phyloP scores from a whole-genome alignment of 1,284 basidiomycete genomes.

The Porogramme epimiltina region DNA sequence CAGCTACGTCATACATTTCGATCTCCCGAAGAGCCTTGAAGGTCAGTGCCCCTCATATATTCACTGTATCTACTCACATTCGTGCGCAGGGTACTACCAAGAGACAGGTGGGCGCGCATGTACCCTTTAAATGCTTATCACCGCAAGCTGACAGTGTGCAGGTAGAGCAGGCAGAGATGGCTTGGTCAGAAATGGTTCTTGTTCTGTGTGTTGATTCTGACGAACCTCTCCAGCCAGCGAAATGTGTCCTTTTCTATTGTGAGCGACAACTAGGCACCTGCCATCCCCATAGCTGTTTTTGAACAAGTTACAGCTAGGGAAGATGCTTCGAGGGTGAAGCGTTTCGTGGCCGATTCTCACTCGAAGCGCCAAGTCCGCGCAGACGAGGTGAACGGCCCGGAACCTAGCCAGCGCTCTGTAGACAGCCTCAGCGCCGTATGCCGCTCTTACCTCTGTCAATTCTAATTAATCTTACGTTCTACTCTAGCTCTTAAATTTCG shows the following conservation, averaged over 20 bases:
- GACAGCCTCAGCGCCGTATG: constrained; percentile 70
- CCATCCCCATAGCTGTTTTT: too few species aligned
- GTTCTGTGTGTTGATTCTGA: not conserved
- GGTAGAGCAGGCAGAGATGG: constrained; percentile 87
- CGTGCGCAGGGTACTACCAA: constrained; percentile 76
- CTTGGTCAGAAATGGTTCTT: constrained; percentile 45
- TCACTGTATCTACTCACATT: not conserved
- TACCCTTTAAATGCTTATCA: not conserved
- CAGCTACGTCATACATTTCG: constrained; percentile 77
- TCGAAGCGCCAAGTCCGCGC: constrained; percentile 43
- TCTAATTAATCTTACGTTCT: constrained; percentile 35
- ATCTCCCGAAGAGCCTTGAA: constrained; percentile 84
- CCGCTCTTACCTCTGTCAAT: not conserved
- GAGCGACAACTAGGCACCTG: too few species aligned
- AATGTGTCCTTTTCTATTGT: constrained; percentile 86
- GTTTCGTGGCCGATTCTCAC: constrained; percentile 52
- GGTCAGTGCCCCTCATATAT: constrained; percentile 41
- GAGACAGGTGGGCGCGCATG: constrained; percentile 64
- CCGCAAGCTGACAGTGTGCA: not conserved
- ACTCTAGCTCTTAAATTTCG: constrained; percentile 62
- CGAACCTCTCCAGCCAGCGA: constrained; percentile 57
- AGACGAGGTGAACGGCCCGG: constrained; percentile 48
- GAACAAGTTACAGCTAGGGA: constrained; percentile 68
- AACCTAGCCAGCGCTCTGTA: constrained; percentile 64
- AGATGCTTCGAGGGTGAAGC: constrained; percentile 61